These are phyloP conservation scores for Uronychia binucleata DNA, from an alignment of 73 alveolate species.

Conservation along the genomic window DNA sequence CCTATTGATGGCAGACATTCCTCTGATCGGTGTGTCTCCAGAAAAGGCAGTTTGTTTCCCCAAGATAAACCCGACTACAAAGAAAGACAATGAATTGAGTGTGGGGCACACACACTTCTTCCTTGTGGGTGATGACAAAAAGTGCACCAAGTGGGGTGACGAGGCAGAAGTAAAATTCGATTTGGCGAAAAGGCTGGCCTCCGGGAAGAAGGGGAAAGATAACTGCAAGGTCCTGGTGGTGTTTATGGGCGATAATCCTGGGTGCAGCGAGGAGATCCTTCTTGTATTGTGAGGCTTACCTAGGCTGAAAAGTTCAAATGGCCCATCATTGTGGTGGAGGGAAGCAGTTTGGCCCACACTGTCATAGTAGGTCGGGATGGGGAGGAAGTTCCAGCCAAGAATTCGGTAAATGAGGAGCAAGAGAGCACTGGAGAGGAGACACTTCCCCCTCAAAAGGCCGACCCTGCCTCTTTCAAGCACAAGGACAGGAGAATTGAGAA, in stretches of 20 bases:
- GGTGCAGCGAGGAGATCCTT: constrained; percentile 45
- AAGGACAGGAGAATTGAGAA: constrained; percentile 7
- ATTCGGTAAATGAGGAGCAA: constrained; percentile 12
- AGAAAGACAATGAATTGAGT: constrained; percentile 88
- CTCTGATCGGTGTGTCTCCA: constrained; percentile 96
- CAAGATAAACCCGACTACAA: constrained; percentile 83
- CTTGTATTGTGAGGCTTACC: background rate
- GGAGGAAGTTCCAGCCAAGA: constrained; percentile 46
- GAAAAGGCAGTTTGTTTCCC: constrained; percentile 95
- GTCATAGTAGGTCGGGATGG: constrained; percentile 56
- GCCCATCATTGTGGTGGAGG: constrained; percentile 16
- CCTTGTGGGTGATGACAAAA: constrained; percentile 72
- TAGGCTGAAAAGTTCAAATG: constrained; percentile 20
- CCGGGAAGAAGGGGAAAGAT: constrained; percentile 66
- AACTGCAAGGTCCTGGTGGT: constrained; percentile 56
- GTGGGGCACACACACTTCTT: constrained; percentile 97
- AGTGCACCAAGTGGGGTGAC: constrained; percentile 84
- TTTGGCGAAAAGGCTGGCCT: constrained; percentile 78
- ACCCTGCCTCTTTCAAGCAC: constrained; percentile 2
- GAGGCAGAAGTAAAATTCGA: constrained; percentile 79
- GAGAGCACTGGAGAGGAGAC: constrained; percentile 20
- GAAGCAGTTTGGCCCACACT: constrained; percentile 30
- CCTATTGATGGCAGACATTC: constrained; percentile 49
- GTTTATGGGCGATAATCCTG: constrained; percentile 66
- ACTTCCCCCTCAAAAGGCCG: constrained; percentile 8